Conservation (phyloP, 495 filamentous ascomycete genomes). For the Aspergillus sclerotioniger region DNA sequence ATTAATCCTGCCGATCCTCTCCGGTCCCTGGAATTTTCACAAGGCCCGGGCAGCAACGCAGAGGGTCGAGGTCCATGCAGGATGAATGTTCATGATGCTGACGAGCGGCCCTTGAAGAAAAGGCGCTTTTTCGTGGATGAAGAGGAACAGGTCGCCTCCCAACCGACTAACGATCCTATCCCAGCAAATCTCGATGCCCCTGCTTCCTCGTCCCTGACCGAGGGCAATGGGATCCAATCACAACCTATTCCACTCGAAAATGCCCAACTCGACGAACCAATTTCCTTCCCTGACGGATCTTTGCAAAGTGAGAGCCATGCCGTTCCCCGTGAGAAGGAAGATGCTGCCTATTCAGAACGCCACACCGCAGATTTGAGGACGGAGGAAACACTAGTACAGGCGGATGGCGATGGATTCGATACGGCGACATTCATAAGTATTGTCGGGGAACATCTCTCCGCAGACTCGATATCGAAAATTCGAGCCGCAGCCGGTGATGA, state of each 20-base stretch:
- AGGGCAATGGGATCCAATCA: background rate
- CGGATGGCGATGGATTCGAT: constrained; percentile 55
- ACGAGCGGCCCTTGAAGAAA: constrained; percentile 72
- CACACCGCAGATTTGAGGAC: background rate
- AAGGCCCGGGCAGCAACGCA: background rate
- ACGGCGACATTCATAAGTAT: constrained; percentile 65
- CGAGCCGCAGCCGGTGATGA: constrained; percentile 58
- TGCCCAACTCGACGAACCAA: background rate
- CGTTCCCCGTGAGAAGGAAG: background rate
- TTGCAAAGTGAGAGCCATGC: background rate
- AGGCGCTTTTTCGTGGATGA: constrained; percentile 76
- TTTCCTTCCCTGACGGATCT: background rate
- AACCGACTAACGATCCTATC: constrained; percentile 6
- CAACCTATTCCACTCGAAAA: background rate
- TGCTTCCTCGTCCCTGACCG: constrained; percentile 11
- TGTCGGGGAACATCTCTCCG: constrained; percentile 62
- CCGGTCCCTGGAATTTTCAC: background rate
- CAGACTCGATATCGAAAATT: constrained; percentile 50
- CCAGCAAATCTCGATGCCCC: constrained; percentile 24
- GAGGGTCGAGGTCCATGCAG: constrained; percentile 2
- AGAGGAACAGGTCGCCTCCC: constrained; percentile 10
- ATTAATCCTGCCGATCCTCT: background rate
- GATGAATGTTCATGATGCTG: constrained; percentile 56
- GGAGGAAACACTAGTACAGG: constrained; percentile 1
- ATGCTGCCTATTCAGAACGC: background rate